Evolutionary conservation across 2,329 filamentous ascomycete species (phyloP).

Genomic region (Aureobasidium mangrovei): DNA sequence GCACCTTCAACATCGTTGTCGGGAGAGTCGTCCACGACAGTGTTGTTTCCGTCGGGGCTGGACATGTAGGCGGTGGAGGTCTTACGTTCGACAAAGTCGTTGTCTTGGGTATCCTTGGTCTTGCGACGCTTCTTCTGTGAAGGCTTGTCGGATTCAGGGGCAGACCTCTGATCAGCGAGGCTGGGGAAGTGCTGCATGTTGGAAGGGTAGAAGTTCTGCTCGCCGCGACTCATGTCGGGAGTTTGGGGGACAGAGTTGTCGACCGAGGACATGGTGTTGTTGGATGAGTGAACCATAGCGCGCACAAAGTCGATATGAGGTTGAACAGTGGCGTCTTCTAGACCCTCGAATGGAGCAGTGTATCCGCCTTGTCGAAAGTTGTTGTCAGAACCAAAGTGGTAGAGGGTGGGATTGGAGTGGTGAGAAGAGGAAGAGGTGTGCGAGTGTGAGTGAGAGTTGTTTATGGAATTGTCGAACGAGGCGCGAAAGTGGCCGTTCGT

Average conservation of each 20-base stretch:
- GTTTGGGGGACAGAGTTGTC: conserved; percentile 10
- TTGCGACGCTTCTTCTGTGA: conserved; percentile 11
- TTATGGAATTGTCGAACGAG: conserved; percentile 4
- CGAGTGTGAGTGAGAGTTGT: background rate
- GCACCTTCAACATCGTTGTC: background rate
- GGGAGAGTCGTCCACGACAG: background rate
- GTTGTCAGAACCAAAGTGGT: conserved; percentile 12
- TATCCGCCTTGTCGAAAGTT: conserved; percentile 11
- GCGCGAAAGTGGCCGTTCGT: conserved; percentile 10
- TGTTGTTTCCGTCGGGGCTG: conserved; percentile 6
- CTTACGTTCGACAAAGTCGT: background rate
- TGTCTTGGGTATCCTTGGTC: background rate
- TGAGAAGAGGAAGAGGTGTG: conserved; percentile 1
- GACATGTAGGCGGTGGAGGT: conserved; percentile 8
- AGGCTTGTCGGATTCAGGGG: background rate
- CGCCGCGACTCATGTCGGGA: background rate
- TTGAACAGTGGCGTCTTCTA: conserved; percentile 4
- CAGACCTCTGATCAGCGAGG: background rate
- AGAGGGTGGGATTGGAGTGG: background rate
- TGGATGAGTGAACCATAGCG: background rate
- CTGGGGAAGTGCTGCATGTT: background rate
- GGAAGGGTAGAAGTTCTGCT: conserved; percentile 3
- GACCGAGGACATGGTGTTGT: conserved; percentile 1
- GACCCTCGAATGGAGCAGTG: conserved; percentile 5
- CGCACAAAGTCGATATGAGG: conserved; percentile 2